Evolutionary conservation across 2,329 filamentous ascomycete species (phyloP).

Genomic region (Cladosporium sp.): DNA sequence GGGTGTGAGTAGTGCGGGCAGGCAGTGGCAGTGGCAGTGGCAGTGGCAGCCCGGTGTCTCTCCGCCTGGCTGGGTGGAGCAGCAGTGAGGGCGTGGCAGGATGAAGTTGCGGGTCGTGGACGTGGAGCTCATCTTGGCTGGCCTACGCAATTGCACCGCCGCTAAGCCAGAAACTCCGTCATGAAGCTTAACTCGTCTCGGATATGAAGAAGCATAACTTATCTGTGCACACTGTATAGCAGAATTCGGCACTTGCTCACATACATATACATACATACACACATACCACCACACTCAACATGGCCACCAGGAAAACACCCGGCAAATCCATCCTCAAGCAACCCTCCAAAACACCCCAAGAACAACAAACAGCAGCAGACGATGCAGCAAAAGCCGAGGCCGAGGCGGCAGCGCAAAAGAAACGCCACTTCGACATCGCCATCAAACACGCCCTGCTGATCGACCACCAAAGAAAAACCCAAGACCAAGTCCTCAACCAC

Average conservation of each 20-base stretch:
- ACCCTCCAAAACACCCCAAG: conserved; percentile 31
- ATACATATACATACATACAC: background rate
- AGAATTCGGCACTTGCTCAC: background rate
- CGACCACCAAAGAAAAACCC: conserved; percentile 77
- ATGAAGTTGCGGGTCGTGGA: background rate
- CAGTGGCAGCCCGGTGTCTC: background rate
- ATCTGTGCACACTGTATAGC: background rate
- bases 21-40: background rate
- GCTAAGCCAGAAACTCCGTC: background rate
- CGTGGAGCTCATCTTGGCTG: background rate
- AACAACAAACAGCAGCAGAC: conserved; percentile 28
- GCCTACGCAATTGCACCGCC: background rate
- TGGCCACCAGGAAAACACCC: conserved; percentile 33
- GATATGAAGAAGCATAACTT: background rate
- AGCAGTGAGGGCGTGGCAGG: background rate
- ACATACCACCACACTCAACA: conserved; percentile 10
- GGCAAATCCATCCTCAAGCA: conserved; percentile 53
- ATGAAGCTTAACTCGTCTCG: background rate
- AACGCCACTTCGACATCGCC: conserved; percentile 63
- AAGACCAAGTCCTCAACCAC: conserved; percentile 70
- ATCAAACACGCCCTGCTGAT: conserved; percentile 80
- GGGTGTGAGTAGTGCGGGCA: background rate
- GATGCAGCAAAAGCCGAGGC: conserved; percentile 35
- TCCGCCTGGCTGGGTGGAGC: background rate
- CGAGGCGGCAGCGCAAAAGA: conserved; percentile 32